phyloP scores from a whole-genome alignment of 2,329 filamentous ascomycete species.

The Penicillium sp. region DNA sequence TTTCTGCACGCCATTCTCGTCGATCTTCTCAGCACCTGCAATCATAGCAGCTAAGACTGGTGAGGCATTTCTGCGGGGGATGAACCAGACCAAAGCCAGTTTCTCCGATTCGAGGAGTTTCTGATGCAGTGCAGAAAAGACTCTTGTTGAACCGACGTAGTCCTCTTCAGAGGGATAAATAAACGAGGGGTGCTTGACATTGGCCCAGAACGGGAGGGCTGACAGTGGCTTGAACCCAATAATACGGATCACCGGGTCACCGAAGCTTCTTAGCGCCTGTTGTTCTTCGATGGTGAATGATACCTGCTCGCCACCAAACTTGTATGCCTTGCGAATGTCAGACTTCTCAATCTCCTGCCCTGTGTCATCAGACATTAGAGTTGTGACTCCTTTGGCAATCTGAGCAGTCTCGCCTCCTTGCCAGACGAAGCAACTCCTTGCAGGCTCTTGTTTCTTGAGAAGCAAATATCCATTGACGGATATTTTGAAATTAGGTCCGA shows the following conservation, averaged over 20 bases:
- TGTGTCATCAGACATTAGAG: slow-evolving; percentile 67
- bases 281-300: slow-evolving; percentile 79
- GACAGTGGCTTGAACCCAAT: slow-evolving; percentile 84
- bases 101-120: slow-evolving; percentile 73
- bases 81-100: slow-evolving; percentile 80
- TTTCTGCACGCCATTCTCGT: slow-evolving; percentile 59
- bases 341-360: slow-evolving; percentile 65
- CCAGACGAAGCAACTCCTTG: slow-evolving; percentile 78
- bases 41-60: slow-evolving; percentile 74
- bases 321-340: slow-evolving; percentile 86
- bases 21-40: slow-evolving; percentile 59
- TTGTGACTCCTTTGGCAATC: slow-evolving; percentile 66
- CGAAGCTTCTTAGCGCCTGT: slow-evolving; percentile 67
- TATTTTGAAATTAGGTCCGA: slow-evolving; percentile 74
- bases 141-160: slow-evolving; percentile 80
- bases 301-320: slow-evolving; percentile 85
- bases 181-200: slow-evolving; percentile 75
- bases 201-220: slow-evolving; percentile 71
- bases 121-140: slow-evolving; percentile 82
- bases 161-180: slow-evolving; percentile 89
- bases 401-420: slow-evolving; percentile 76
- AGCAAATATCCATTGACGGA: slow-evolving; percentile 90
- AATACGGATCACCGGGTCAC: slow-evolving; percentile 71
- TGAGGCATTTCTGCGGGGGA: slow-evolving; percentile 68
- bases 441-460: slow-evolving; percentile 71